Evolutionary conservation across 192 early-diverging fungal genomes (phyloP), one percentile per base, ranked within the genome.

Genomic region (Geranomyces michiganensis): DNA sequence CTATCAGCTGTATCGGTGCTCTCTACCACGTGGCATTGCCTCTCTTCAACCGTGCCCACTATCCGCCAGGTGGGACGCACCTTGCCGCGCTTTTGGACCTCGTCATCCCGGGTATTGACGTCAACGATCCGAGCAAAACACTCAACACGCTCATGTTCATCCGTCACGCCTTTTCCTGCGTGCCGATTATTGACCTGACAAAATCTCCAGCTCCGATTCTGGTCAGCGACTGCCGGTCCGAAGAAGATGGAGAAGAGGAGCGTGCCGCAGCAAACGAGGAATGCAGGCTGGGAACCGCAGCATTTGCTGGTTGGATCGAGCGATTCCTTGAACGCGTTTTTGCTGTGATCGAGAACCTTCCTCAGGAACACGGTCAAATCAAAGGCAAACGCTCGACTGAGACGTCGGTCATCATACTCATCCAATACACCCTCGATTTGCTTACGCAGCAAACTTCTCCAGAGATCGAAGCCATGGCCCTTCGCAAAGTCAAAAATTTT

Each of bases 41-140:
- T 6, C 74, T 98, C 56, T 77, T 95, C 8, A 85, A 84, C 67
- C 85, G 92, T 21, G 59, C 77, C 0, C 88, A 92, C 70, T 98
- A 90, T 74, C 91, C 94, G 7, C 84, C 90, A 47, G 96, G 96
- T 12, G 95, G 89, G 4, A 88, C 90, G 70, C 91, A 96, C 73
- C 64, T 98, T 0, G 72, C 88, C 0, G 86, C 89, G 14, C 77
- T 98, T 64, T 79, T 98, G 43, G 85, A 89, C 43, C 82, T 95
- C 1, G 86, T 86, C 4, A 86, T 95, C 14, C 95, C 95, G 0
- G 96, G 94, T 27, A 92, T 98, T 31, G 95, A 98, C 70, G 80
- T 95, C 73, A 98, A 98, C 76, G 96, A 98, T 64, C 88, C 91
- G 0, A 83, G 76, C 33, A 98, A 97, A 76, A 89, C 95, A 4